These are phyloP conservation scores for Zygoascus tannicola DNA, from an alignment of 805 yeast species.

Conservation along the genomic window DNA sequence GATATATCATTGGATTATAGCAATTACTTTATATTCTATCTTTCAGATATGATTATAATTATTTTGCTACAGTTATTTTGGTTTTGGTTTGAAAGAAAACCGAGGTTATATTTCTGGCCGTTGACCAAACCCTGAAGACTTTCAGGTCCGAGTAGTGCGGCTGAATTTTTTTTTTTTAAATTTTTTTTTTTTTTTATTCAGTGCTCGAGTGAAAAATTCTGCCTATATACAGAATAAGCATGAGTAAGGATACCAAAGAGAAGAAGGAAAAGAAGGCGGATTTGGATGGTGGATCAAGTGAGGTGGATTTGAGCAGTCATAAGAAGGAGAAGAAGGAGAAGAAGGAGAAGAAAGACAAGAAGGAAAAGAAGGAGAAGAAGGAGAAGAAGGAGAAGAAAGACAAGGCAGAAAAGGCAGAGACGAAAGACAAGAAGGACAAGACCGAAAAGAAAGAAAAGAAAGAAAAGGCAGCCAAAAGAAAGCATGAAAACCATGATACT, in stretches of 20 bases:
- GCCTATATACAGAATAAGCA: conserved; percentile 7
- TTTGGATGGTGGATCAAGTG: conserved; percentile 6
- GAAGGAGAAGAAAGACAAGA: conserved; percentile 20
- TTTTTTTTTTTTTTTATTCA: not conserved
- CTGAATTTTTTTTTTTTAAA: conserved; percentile 8
- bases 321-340: conserved; percentile 15
- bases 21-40: too few species aligned
- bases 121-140: too few species aligned
- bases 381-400: conserved; percentile 21
- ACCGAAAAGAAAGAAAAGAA: conserved; percentile 31
- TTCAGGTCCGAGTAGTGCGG: not conserved
- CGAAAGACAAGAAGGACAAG: conserved; percentile 23
- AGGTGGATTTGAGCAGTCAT: too few species aligned
- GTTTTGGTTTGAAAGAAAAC: too few species aligned
- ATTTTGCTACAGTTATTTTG: too few species aligned
- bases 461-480: conserved; percentile 27
- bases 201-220: conserved; percentile 1
- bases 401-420: conserved; percentile 21
- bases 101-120: too few species aligned
- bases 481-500: conserved; percentile 3
- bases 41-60: too few species aligned
- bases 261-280: conserved; percentile 4
- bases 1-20: too few species aligned
- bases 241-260: conserved; percentile 20
- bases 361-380: conserved; percentile 23